A percentile compares a stretch with the other conserved stretches of the same genome.
phyloP scores from a whole-genome alignment of 352 stramenopile genomes.

The Pythium brassicae region DNA sequence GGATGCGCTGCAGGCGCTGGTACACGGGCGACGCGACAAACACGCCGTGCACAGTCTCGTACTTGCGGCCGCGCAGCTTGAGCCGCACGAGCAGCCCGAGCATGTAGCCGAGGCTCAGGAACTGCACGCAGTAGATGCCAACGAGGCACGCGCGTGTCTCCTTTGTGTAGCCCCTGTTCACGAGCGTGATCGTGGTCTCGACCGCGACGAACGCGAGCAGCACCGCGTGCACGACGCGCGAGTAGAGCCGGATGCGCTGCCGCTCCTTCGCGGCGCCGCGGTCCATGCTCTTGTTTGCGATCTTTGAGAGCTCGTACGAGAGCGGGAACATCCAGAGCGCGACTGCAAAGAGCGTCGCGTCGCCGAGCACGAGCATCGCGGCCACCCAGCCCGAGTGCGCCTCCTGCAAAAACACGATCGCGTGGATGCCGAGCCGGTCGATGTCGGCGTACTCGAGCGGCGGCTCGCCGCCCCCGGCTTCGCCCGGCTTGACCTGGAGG shows the following conservation, averaged over 20 bases:
- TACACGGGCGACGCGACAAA: slow-evolving; percentile 58
- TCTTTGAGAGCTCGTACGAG: slow-evolving; percentile 48
- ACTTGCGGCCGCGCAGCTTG: slow-evolving; percentile 39
- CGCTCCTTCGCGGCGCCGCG: slow-evolving; percentile 37
- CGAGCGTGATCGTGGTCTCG: slow-evolving; percentile 20
- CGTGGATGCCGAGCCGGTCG: slow-evolving; percentile 47
- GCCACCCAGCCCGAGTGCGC: slow-evolving; percentile 22
- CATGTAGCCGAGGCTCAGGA: slow-evolving; percentile 46
- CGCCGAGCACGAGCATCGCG: slow-evolving; percentile 33
- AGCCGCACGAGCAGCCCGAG: slow-evolving; percentile 29
- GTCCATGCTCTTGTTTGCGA: slow-evolving; percentile 64
- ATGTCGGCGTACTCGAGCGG: slow-evolving; percentile 31
- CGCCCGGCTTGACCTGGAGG: slow-evolving; percentile 23
- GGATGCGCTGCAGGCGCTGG: slow-evolving; percentile 46
- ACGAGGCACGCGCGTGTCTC: slow-evolving; percentile 29
- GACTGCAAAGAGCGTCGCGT: slow-evolving; percentile 44
- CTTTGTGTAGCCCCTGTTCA: slow-evolving; percentile 25
- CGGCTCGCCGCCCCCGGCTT: slow-evolving; percentile 22
- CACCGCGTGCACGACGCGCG: slow-evolving; percentile 18
- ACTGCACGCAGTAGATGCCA: slow-evolving; percentile 41
- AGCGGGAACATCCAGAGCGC: slow-evolving; percentile 59
- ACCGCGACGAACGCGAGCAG: slow-evolving; percentile 26
- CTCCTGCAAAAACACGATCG: slow-evolving; percentile 23
- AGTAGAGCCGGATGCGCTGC: slow-evolving; percentile 36
- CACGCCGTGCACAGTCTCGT: slow-evolving; percentile 45